Conservation (phyloP, 2,329 filamentous ascomycete species). For the Sarocladium brachiariae region DNA sequence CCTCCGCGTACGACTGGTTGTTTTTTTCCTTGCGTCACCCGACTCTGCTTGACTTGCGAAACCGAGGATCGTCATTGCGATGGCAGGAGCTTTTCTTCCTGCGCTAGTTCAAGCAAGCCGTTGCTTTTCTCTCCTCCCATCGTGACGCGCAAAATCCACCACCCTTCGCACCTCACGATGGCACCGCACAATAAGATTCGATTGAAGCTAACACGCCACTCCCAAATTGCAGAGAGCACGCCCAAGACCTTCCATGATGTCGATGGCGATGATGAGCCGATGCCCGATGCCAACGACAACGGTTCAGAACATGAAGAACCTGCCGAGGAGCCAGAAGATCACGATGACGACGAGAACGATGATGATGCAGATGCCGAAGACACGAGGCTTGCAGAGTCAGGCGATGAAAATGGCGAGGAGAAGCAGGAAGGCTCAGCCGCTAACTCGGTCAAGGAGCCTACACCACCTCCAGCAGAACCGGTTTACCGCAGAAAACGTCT, state of each 20-base stretch:
- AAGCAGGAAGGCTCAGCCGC: constrained; percentile 32
- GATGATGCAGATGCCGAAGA: constrained; percentile 44
- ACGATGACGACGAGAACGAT: constrained; percentile 38
- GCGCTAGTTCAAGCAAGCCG: background rate
- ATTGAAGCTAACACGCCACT: constrained; percentile 26
- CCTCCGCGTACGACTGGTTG: background rate
- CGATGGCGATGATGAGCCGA: constrained; percentile 28
- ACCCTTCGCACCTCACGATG: constrained; percentile 16
- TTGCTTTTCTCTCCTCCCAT: constrained; percentile 1
- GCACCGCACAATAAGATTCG: constrained; percentile 22
- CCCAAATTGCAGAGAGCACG: constrained; percentile 31
- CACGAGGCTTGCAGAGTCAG: constrained; percentile 28
- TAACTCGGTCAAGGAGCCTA: constrained; percentile 41
- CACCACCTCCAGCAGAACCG: constrained; percentile 47
- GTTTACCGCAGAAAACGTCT: constrained; percentile 69
- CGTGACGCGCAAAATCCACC: constrained; percentile 6
- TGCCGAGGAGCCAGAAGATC: constrained; percentile 26
- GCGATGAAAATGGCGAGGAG: constrained; percentile 32
- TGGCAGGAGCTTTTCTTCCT: background rate
- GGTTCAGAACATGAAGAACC: constrained; percentile 37
- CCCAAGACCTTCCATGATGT: constrained; percentile 34
- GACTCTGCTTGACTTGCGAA: too few relatives aligned
- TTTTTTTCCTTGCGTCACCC: background rate
- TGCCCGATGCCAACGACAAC: constrained; percentile 27
- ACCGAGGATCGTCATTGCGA: background rate